These are phyloP conservation scores for Cenococcum geophilum DNA, from an alignment of 495 filamentous ascomycete species.

Conservation along the genomic window DNA sequence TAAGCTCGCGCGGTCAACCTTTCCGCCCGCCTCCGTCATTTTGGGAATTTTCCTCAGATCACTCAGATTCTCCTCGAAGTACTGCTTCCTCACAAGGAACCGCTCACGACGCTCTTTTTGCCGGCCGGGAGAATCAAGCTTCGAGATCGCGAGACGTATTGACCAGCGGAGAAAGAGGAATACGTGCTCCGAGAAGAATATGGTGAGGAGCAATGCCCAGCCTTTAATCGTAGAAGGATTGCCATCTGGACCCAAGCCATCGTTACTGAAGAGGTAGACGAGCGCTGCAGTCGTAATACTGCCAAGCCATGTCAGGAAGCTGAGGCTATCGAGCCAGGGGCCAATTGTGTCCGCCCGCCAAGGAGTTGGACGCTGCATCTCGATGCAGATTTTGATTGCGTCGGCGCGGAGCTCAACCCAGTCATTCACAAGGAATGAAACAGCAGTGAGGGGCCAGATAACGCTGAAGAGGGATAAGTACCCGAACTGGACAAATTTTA, in stretches of 20 bases:
- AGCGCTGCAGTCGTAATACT: slow-evolving; percentile 78
- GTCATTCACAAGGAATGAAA: slow-evolving; percentile 91
- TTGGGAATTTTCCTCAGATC: slow-evolving; percentile 32
- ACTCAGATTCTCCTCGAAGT: slow-evolving; percentile 58
- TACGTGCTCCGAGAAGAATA: slow-evolving; percentile 81
- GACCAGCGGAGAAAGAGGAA: slow-evolving; percentile 68
- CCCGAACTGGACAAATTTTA: slow-evolving; percentile 44
- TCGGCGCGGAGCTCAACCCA: slow-evolving; percentile 94
- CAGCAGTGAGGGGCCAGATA: slow-evolving; percentile 81
- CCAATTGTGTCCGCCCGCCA: slow-evolving; percentile 88
- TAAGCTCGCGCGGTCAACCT: slow-evolving; percentile 42
- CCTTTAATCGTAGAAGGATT: slow-evolving; percentile 60
- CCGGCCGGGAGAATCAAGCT: slow-evolving; percentile 76
- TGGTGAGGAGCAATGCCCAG: slow-evolving; percentile 78
- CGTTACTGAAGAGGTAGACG: slow-evolving; percentile 77
- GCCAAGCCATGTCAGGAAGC: slow-evolving; percentile 87
- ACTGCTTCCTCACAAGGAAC: slow-evolving; percentile 65
- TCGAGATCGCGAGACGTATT: slow-evolving; percentile 63
- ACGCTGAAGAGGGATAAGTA: slow-evolving; percentile 93
- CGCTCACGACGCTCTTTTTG: slow-evolving; percentile 73
- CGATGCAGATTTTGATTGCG: slow-evolving; percentile 87
- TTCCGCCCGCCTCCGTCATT: slow-evolving; percentile 38
- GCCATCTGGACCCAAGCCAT: slow-evolving; percentile 53
- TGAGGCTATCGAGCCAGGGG: slow-evolving; percentile 82
- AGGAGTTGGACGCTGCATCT: slow-evolving; percentile 82